Percentiles rank a stretch among this genome's conserved stretches.
phyloP scores from a whole-genome alignment of 345 rosid species.

The Turnera subulata region DNA sequence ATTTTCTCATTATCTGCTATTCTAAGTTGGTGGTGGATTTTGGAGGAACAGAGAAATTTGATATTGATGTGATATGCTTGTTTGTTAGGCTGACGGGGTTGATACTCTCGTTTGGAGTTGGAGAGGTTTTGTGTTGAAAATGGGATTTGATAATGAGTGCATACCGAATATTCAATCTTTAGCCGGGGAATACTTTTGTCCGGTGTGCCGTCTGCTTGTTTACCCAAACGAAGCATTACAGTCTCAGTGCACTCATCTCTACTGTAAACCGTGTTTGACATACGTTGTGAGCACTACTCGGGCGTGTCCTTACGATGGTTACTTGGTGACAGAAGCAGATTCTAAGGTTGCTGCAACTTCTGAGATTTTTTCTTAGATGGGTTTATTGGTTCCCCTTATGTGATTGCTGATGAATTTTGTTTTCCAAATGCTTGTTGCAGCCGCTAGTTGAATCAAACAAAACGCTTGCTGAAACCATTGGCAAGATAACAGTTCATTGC shows the following conservation, averaged over 20 bases:
- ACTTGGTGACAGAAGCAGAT: constrained; percentile 75
- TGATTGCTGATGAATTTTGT: constrained; percentile 8
- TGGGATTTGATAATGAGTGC: constrained; percentile 86
- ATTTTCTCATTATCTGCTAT: no score
- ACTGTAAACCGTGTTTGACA: constrained; percentile 69
- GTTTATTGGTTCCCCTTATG: neutral
- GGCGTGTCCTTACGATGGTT: constrained; percentile 82
- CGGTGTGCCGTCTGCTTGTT: constrained; percentile 68
- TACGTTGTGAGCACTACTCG: constrained; percentile 56
- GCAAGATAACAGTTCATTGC: constrained; percentile 55
- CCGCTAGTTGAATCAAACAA: constrained; percentile 62
- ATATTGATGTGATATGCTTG: no score
- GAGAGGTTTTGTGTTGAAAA: constrained; percentile 13
- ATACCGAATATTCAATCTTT: constrained; percentile 62
- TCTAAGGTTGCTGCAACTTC: constrained; percentile 46
- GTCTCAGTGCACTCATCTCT: constrained; percentile 76
- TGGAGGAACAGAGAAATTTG: no score
- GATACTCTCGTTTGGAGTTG: constrained; percentile 9
- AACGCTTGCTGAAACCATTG: constrained; percentile 60
- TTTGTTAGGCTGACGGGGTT: constrained; percentile 3
- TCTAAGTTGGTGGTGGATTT: no score
- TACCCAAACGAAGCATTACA: constrained; percentile 83
- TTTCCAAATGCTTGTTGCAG: constrained; percentile 34
- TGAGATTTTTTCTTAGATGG: neutral
- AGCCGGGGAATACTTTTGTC: constrained; percentile 74